Evolutionary conservation across 2,329 filamentous ascomycete genomes (phyloP).

Genomic region (Acephala macrosclerotiorum): DNA sequence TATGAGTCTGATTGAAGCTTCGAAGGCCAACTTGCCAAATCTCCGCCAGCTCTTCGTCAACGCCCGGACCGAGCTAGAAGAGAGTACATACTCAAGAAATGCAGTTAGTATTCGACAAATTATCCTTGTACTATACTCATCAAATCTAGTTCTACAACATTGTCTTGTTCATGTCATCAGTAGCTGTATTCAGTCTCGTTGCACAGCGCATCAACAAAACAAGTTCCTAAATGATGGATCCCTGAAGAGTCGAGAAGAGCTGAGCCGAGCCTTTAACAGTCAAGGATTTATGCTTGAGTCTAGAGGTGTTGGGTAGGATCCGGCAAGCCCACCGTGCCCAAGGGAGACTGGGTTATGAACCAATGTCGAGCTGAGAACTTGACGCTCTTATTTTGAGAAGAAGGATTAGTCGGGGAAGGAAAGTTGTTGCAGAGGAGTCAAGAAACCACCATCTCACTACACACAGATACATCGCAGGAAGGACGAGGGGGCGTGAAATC

Average conservation of each 20-base stretch:
- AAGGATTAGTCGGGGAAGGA: not conserved
- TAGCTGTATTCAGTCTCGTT: slow-evolving; percentile 91
- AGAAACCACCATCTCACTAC: not conserved
- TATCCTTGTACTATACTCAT: slow-evolving; percentile 21
- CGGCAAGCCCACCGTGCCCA: not conserved
- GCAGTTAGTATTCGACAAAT: slow-evolving; percentile 67
- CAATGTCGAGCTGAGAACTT: not conserved
- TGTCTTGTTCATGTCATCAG: slow-evolving; percentile 94
- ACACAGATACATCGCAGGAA: not conserved
- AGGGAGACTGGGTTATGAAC: not conserved
- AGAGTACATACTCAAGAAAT: slow-evolving; percentile 91
- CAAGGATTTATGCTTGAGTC: not conserved
- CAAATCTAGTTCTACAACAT: slow-evolving; percentile 88
- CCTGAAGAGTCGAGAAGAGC: not conserved
- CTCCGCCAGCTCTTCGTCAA: slow-evolving; percentile 96
- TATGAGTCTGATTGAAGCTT: slow-evolving; percentile 38
- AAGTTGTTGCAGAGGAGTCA: not conserved
- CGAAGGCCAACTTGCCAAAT: slow-evolving; percentile 81
- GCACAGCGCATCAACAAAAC: slow-evolving; percentile 75
- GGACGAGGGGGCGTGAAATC: not conserved
- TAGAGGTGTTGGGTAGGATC: not conserved
- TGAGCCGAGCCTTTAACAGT: not conserved
- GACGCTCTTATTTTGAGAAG: not conserved
- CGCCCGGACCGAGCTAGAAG: slow-evolving; percentile 89
- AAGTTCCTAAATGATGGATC: slow-evolving; percentile 19